These are phyloP conservation scores for Lyophyllum shimeji DNA, from an alignment of 768 basidiomycete species.

Conservation along the genomic window DNA sequence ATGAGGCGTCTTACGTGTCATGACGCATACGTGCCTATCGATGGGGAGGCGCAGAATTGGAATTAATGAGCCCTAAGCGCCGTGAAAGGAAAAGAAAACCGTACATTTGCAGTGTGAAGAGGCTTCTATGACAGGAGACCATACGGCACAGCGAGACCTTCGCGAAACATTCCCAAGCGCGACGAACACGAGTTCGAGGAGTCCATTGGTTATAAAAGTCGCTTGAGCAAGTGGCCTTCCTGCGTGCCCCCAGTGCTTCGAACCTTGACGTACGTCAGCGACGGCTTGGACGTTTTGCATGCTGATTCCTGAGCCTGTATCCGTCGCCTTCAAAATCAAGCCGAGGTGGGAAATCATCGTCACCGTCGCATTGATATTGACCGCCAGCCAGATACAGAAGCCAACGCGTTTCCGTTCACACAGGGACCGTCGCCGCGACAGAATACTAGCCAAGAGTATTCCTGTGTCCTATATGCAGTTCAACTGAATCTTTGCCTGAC, in stretches of 20 bases:
- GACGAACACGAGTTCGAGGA: slow-evolving; percentile 7
- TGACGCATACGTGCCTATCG: slow-evolving; percentile 17
- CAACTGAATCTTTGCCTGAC: neutral
- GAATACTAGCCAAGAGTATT: too few relatives aligned
- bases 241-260: too few relatives aligned
- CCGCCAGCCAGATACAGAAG: neutral
- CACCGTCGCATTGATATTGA: neutral
- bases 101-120: slow-evolving; percentile 20
- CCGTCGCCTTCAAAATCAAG: neutral
- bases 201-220: slow-evolving; percentile 5
- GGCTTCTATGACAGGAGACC: slow-evolving; percentile 20
- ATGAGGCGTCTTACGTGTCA: slow-evolving; percentile 14
- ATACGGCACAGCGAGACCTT: slow-evolving; percentile 18
- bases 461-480: neutral
- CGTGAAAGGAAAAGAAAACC: slow-evolving; percentile 21
- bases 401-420: neutral
- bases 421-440: neutral
- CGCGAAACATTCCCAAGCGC: slow-evolving; percentile 1
- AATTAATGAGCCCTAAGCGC: slow-evolving; percentile 15
- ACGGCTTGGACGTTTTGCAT: too few relatives aligned
- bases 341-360: neutral
- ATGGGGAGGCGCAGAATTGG: slow-evolving; percentile 16
- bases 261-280: too few relatives aligned
- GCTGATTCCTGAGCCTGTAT: too few relatives aligned
- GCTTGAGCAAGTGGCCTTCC: too few relatives aligned